Percentiles rank a stretch among this genome's conserved stretches.
These are phyloP conservation scores for Zanthoxylum bungeanum DNA, from an alignment of 345 rosid species.

Conservation along the genomic window DNA sequence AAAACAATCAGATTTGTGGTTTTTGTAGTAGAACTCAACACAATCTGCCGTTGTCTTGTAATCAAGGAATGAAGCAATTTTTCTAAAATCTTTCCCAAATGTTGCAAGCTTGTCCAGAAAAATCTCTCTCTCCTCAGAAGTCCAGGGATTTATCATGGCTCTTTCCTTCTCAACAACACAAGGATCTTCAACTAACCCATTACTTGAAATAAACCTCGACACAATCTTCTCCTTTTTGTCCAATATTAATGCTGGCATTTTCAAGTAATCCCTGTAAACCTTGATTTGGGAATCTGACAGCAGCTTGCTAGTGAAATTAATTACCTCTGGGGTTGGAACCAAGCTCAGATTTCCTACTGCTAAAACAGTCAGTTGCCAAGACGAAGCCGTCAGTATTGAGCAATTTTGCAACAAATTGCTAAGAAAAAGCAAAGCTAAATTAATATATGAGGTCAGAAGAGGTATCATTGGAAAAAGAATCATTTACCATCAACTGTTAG, in stretches of 20 bases:
- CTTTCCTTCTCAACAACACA: constrained; percentile 85
- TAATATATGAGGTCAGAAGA: not conserved
- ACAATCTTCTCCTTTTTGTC: constrained; percentile 64
- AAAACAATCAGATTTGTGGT: constrained; percentile 92
- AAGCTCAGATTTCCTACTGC: constrained; percentile 58
- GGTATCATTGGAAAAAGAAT: not conserved
- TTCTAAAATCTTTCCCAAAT: constrained; percentile 82
- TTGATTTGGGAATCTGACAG: constrained; percentile 45
- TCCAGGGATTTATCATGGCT: constrained; percentile 86
- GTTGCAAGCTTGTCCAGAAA: constrained; percentile 69
- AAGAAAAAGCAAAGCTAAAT: not conserved
- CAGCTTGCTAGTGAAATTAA: constrained; percentile 52
- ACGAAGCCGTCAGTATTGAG: not conserved
- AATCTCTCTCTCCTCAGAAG: constrained; percentile 66
- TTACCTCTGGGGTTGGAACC: constrained; percentile 47
- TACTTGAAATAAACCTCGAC: constrained; percentile 66
- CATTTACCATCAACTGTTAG: not conserved
- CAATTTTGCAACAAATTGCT: not conserved
- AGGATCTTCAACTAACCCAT: constrained; percentile 93
- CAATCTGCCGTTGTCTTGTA: constrained; percentile 96
- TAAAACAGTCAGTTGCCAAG: constrained; percentile 3
- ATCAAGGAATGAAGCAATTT: constrained; percentile 79
- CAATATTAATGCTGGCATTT: constrained; percentile 87
- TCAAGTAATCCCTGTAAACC: constrained; percentile 58
- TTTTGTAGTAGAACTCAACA: constrained; percentile 93